Evolutionary conservation across 495 filamentous ascomycete genomes (phyloP).

Genomic region (Lepidopterella palustris): DNA sequence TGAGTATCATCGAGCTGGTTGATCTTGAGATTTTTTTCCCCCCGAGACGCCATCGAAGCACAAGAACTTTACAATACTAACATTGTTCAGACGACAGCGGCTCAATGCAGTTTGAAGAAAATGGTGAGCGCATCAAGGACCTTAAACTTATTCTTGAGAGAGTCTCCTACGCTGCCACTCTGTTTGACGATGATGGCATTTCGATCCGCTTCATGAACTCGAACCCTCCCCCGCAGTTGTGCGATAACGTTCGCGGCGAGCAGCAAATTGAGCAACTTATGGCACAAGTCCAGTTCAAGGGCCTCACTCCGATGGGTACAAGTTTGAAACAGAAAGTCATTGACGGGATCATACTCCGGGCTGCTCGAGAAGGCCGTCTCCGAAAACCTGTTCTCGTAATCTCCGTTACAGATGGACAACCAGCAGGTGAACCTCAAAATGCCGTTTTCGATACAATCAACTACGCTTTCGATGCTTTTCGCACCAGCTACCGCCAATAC

Average conservation of each 20-base stretch:
- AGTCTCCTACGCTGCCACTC: slow-evolving; percentile 57
- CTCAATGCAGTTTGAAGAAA: slow-evolving; percentile 62
- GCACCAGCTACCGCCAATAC: slow-evolving; percentile 42
- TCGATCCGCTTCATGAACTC: slow-evolving; percentile 66
- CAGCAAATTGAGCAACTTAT: slow-evolving; percentile 55
- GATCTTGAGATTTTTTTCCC: not conserved
- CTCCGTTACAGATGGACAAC: slow-evolving; percentile 65
- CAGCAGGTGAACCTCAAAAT: slow-evolving; percentile 48
- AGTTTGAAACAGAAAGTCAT: slow-evolving; percentile 56
- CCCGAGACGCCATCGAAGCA: not conserved
- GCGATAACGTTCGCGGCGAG: slow-evolving; percentile 51
- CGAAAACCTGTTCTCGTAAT: slow-evolving; percentile 64
- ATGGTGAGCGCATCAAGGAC: slow-evolving; percentile 60
- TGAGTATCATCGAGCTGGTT: slow-evolving; percentile 10
- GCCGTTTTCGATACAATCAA: slow-evolving; percentile 48
- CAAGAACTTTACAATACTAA: slow-evolving; percentile 1
- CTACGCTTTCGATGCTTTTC: slow-evolving; percentile 43
- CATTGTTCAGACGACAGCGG: slow-evolving; percentile 54
- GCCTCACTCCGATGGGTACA: slow-evolving; percentile 63
- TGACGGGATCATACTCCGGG: slow-evolving; percentile 50
- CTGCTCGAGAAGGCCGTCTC: slow-evolving; percentile 45
- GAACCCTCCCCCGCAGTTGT: slow-evolving; percentile 9
- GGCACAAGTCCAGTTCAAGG: slow-evolving; percentile 53
- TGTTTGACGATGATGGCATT: slow-evolving; percentile 67
- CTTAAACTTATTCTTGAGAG: slow-evolving; percentile 55